These are phyloP conservation scores for Venturia nashicola DNA, from an alignment of 2,329 filamentous ascomycete genomes.

Conservation along the genomic window DNA sequence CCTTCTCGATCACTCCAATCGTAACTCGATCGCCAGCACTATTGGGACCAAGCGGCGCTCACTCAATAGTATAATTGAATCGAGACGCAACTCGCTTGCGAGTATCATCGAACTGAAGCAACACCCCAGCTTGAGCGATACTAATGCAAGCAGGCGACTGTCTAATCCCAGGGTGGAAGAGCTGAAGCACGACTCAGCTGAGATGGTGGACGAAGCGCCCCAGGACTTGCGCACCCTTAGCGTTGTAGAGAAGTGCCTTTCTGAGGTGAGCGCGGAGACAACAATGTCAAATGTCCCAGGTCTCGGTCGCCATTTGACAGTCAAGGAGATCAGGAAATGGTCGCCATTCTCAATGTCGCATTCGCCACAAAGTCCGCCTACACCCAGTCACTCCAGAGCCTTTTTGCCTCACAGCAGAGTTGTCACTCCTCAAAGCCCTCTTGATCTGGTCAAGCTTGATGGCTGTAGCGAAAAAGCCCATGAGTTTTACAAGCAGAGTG, in stretches of 20 bases:
- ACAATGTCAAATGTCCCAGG: background rate
- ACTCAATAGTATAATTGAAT: background rate
- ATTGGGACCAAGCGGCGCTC: background rate
- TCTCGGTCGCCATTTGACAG: background rate
- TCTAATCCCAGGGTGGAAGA: background rate
- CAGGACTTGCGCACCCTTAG: background rate
- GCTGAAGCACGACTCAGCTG: background rate
- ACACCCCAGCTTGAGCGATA: background rate
- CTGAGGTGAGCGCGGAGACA: background rate
- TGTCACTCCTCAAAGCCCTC: background rate
- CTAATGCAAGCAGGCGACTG: background rate
- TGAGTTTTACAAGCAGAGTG: background rate
- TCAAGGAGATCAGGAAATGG: background rate
- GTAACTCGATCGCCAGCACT: background rate
- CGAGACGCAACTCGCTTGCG: background rate
- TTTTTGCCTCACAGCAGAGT: background rate
- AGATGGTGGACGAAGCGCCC: background rate
- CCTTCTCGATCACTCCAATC: background rate
- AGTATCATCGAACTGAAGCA: background rate
- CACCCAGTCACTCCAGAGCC: background rate
- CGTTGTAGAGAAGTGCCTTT: background rate
- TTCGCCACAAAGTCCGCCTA: background rate
- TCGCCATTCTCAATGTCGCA: background rate
- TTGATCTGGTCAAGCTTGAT: background rate
- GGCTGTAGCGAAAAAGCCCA: background rate